Evolutionary conservation across 2,329 filamentous ascomycete species (phyloP).

Genomic region (Calonectria pseudoturangicola): DNA sequence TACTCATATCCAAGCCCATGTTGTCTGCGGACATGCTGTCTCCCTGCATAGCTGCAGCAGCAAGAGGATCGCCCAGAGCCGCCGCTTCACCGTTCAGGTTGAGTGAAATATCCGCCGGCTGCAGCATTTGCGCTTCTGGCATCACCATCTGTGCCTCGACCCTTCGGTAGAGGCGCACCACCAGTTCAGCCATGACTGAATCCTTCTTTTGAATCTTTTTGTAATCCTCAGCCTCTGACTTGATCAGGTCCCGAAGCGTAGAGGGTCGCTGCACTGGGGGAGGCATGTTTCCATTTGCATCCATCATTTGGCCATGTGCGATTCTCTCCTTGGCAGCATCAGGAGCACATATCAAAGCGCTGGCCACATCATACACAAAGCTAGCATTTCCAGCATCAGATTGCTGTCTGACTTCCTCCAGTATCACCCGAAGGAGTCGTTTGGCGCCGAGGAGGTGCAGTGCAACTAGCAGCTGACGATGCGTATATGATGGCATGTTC

Average conservation of each 20-base stretch:
- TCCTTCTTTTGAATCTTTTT: conserved; percentile 75
- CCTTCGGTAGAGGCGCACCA: conserved; percentile 77
- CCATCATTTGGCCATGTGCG: conserved; percentile 56
- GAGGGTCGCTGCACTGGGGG: conserved; percentile 67
- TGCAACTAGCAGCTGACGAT: conserved; percentile 79
- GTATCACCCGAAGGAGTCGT: conserved; percentile 75
- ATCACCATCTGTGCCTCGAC: conserved; percentile 79
- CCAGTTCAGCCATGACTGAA: conserved; percentile 73
- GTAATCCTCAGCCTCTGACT: conserved; percentile 74
- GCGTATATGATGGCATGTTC: conserved; percentile 80
- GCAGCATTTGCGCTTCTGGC: conserved; percentile 65
- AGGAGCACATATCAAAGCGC: conserved; percentile 81
- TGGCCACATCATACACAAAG: conserved; percentile 81
- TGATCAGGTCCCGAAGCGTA: conserved; percentile 77
- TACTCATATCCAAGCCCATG: conserved; percentile 67
- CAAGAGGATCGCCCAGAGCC: conserved; percentile 64
- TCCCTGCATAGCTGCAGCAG: conserved; percentile 63
- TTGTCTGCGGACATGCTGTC: conserved; percentile 64
- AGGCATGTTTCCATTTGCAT: conserved; percentile 60
- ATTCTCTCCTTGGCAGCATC: conserved; percentile 69
- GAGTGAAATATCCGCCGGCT: conserved; percentile 63
- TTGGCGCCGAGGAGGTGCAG: conserved; percentile 77
- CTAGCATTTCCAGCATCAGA: conserved; percentile 75
- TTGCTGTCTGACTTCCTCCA: conserved; percentile 81
- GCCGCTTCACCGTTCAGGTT: conserved; percentile 62